Evolutionary conservation across 2,329 filamentous ascomycete species (phyloP).

Genomic region (Paracamarosporium sp.): DNA sequence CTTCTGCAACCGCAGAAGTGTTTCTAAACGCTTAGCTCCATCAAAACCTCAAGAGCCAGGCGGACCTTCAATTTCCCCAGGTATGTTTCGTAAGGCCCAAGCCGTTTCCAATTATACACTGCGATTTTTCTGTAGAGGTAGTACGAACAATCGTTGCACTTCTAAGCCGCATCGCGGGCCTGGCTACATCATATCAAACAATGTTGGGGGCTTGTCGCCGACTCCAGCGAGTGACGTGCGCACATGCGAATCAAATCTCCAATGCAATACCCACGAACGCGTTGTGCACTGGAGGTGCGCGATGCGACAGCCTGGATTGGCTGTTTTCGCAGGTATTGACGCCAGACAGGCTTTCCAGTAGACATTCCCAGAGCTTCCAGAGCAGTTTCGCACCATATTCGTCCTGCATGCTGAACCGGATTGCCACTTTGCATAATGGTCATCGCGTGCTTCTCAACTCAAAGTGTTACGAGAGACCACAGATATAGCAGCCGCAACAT

Average conservation of each 20-base stretch:
- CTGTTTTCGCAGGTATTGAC: not conserved
- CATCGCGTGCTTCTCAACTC: not conserved
- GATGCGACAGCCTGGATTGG: not conserved
- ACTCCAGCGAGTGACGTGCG: not conserved
- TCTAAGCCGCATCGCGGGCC: not conserved
- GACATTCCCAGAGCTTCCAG: not conserved
- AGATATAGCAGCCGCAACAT: not conserved
- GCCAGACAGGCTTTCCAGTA: not conserved
- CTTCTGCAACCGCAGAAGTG: not conserved
- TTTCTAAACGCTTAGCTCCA: constrained; percentile 10
- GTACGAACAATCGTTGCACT: not conserved
- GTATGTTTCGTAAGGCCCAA: constrained; percentile 3
- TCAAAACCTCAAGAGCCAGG: not conserved
- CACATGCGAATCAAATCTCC: not conserved
- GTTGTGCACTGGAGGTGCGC: not conserved
- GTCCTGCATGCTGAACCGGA: not conserved
- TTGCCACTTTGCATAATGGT: not conserved
- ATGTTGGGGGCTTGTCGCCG: not conserved
- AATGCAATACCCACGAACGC: not conserved
- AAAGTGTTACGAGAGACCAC: not conserved
- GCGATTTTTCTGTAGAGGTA: not conserved
- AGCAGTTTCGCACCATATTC: not conserved
- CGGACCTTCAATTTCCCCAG: constrained; percentile 12
- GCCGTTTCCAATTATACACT: not conserved
- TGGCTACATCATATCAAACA: not conserved